Conservation (phyloP, 208 protist species). For the Porcisia hertigi region DNA sequence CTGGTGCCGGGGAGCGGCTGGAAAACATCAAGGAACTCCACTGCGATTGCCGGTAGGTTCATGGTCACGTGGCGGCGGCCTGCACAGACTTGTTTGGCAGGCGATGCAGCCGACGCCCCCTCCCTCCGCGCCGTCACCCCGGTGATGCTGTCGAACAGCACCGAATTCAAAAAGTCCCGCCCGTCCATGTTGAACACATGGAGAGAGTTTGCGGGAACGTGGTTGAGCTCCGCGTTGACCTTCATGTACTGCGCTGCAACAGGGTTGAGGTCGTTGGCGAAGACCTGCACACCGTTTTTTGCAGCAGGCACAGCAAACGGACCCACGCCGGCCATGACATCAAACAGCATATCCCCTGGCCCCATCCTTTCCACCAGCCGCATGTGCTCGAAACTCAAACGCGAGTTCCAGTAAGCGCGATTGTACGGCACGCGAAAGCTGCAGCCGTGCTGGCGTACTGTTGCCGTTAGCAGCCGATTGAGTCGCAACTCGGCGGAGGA, state of each 20-base stretch:
- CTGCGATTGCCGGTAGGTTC: slow-evolving; percentile 97
- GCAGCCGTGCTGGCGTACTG: slow-evolving; percentile 93
- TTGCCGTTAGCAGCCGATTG: slow-evolving; percentile 58
- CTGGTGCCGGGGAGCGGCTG: slow-evolving; percentile 6
- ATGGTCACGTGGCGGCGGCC: slow-evolving; percentile 93
- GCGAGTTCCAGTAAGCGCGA: slow-evolving; percentile 98
- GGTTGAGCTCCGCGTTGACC: slow-evolving; percentile 92
- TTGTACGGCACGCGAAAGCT: slow-evolving; percentile 96
- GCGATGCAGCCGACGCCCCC: background rate
- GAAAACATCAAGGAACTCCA: slow-evolving; percentile 96
- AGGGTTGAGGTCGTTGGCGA: slow-evolving; percentile 98
- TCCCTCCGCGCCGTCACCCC: background rate
- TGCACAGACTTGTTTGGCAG: background rate
- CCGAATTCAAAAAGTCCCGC: slow-evolving; percentile 91
- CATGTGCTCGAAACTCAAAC: slow-evolving; percentile 94
- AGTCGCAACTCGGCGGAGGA: slow-evolving; percentile 20
- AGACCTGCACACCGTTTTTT: slow-evolving; percentile 75
- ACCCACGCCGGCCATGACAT: slow-evolving; percentile 98
- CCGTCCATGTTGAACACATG: slow-evolving; percentile 94
- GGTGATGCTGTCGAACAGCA: slow-evolving; percentile 55
- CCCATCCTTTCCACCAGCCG: slow-evolving; percentile 84
- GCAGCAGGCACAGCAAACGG: slow-evolving; percentile 97
- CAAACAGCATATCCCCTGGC: slow-evolving; percentile 80
- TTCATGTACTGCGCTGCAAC: slow-evolving; percentile 88
- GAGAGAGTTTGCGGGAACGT: slow-evolving; percentile 53